A percentile compares a stretch with the other conserved stretches of the same genome.
phyloP scores from a whole-genome alignment of 2,329 filamentous ascomycete species.

The Blumeriella jaapii region DNA sequence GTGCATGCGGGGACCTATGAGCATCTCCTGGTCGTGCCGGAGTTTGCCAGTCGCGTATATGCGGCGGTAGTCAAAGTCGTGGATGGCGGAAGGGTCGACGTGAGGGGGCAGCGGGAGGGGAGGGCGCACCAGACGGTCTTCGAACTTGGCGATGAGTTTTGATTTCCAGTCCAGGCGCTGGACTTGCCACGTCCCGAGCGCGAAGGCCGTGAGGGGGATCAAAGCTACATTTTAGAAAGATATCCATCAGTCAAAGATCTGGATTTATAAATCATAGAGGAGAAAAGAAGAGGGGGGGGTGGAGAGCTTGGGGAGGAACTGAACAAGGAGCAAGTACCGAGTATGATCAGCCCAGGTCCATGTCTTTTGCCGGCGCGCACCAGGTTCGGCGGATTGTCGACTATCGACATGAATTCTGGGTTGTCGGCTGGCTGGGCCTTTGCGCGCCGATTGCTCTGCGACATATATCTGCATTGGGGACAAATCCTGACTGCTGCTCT shows the following conservation, averaged over 20 bases:
- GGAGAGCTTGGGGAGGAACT: no score
- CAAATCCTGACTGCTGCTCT: conserved; percentile 11
- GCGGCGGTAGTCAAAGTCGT: conserved; percentile 85
- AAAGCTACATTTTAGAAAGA: conserved; percentile 34
- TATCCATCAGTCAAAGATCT: no score
- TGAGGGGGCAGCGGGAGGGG: conserved; percentile 77
- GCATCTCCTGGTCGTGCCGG: conserved; percentile 89
- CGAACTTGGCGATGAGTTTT: conserved; percentile 78
- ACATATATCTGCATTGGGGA: conserved; percentile 21
- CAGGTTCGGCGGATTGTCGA: conserved; percentile 74
- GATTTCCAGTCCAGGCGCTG: conserved; percentile 90
- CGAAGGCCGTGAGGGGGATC: conserved; percentile 85
- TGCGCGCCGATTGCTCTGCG: conserved; percentile 14
- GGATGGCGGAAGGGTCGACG: conserved; percentile 69
- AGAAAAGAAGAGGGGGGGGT: no score
- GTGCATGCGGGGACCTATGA: conserved; percentile 79
- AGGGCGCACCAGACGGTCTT: conserved; percentile 77
- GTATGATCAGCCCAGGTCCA: conserved; percentile 67
- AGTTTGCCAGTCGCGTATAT: conserved; percentile 65
- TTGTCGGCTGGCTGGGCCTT: conserved; percentile 45
- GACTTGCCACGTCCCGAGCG: conserved; percentile 89
- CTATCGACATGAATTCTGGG: conserved; percentile 69
- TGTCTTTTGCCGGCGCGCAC: conserved; percentile 65
- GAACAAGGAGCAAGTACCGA: no score
- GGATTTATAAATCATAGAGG: no score